phyloP scores from a whole-genome alignment of 2,329 filamentous ascomycete species.

The Penicillium verrucosum region DNA sequence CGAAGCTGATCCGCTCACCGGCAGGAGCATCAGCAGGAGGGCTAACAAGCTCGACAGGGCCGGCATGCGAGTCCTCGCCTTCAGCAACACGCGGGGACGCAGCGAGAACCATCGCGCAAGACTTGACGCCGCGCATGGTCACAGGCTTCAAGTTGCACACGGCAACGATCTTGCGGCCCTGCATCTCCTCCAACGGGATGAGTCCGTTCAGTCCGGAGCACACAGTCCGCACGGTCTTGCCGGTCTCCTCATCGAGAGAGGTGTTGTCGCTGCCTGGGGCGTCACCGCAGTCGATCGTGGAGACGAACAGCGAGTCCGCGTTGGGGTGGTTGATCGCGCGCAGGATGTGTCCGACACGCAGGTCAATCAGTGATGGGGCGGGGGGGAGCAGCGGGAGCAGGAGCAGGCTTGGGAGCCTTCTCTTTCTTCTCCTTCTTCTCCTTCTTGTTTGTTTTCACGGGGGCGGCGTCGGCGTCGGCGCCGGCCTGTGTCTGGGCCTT shows the following conservation, averaged over 20 bases:
- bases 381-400: conserved; percentile 70
- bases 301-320: conserved; percentile 92
- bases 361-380: conserved; percentile 83
- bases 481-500: conserved; percentile 50
- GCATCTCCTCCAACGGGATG: conserved; percentile 92
- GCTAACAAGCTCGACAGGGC: conserved; percentile 85
- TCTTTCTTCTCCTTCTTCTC: conserved; percentile 84
- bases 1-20: conserved; percentile 86
- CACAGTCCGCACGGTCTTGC: conserved; percentile 87
- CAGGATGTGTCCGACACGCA: conserved; percentile 94
- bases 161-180: conserved; percentile 88
- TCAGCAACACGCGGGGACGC: conserved; percentile 81
- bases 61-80: conserved; percentile 80
- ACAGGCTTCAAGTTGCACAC: conserved; percentile 99
- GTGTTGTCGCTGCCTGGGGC: conserved; percentile 82
- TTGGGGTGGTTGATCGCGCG: conserved; percentile 95
- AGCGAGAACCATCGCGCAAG: conserved; percentile 85
- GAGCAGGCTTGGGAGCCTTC: conserved; percentile 73
- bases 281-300: conserved; percentile 92
- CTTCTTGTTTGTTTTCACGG: conserved; percentile 56
- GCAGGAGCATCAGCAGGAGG: conserved; percentile 76
- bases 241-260: conserved; percentile 71
- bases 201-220: conserved; percentile 96
- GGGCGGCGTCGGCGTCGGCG: conserved; percentile 45
- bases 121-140: conserved; percentile 91